phyloP scores from a whole-genome alignment of 2,329 filamentous ascomycete genomes.

The Sporothrix protearum region DNA sequence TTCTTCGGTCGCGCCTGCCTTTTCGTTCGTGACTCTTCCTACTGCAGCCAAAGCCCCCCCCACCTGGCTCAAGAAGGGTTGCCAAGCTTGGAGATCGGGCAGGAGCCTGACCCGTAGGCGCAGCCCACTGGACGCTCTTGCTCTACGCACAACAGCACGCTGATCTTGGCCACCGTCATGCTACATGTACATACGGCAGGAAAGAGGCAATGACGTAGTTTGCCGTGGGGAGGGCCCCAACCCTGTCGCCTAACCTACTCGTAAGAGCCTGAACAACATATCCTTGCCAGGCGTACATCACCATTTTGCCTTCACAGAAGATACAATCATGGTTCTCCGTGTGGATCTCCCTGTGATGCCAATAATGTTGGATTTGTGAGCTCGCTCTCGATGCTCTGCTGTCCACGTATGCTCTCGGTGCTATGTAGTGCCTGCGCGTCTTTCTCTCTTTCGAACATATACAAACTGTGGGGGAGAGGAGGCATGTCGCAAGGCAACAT shows the following conservation, averaged over 20 bases:
- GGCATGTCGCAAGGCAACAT: neutral
- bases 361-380: neutral
- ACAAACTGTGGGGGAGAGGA: neutral
- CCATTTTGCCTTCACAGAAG: neutral
- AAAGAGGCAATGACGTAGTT: neutral
- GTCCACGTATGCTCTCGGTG: neutral
- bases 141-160: neutral
- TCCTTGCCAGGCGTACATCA: neutral
- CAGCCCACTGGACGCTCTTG: neutral
- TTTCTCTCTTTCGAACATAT: neutral
- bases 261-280: too few species aligned
- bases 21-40: neutral
- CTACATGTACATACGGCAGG: neutral
- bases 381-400: neutral
- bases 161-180: neutral
- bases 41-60: neutral
- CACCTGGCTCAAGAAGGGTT: neutral
- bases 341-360: neutral
- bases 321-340: neutral
- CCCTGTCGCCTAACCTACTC: neutral
- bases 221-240: neutral
- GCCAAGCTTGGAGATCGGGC: conserved; percentile 3
- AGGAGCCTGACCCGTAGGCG: neutral
- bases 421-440: neutral
- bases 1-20: neutral